These are phyloP conservation scores for Fonsecaea multimorphosa DNA, from an alignment of 2,329 filamentous ascomycete species.

Conservation along the genomic window DNA sequence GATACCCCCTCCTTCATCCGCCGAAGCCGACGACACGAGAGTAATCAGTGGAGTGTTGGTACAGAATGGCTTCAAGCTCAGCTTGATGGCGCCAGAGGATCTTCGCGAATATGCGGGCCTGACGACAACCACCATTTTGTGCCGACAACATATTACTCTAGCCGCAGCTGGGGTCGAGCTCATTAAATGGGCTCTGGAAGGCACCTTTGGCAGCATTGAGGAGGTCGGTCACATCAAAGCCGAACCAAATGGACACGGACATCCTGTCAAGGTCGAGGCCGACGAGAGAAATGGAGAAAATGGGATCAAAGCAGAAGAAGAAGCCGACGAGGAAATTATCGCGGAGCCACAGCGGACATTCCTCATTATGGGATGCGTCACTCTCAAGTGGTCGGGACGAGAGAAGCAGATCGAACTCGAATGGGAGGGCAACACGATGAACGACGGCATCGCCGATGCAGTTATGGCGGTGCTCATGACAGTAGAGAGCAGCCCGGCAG, in stretches of 20 bases:
- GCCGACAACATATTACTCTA: conserved; percentile 86
- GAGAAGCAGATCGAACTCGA: conserved; percentile 86
- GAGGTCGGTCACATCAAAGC: conserved; percentile 44
- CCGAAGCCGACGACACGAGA: conserved; percentile 57
- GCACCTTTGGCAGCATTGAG: conserved; percentile 88
- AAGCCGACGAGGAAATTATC: conserved; percentile 54
- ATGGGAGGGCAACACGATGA: conserved; percentile 98
- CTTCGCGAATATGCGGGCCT: conserved; percentile 95
- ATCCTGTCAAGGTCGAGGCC: conserved; percentile 40
- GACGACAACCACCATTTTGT: conserved; percentile 91
- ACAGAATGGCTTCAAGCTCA: conserved; percentile 97
- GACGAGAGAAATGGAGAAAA: conserved; percentile 47
- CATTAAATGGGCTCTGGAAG: conserved; percentile 91
- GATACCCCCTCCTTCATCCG: conserved; percentile 68
- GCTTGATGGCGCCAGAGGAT: conserved; percentile 95
- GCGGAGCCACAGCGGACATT: conserved; percentile 53
- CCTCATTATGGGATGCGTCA: conserved; percentile 87
- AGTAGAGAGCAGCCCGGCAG: conserved; percentile 91
- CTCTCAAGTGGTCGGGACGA: conserved; percentile 72
- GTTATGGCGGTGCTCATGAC: conserved; percentile 91
- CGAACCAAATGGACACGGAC: conserved; percentile 33
- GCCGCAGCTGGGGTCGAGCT: conserved; percentile 88
- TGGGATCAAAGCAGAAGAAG: conserved; percentile 44
- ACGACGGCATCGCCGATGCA: conserved; percentile 96
- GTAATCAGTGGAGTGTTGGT: conserved; percentile 90